These are phyloP conservation scores for Cercophora sp. DNA, from an alignment of 495 filamentous ascomycete species.

Conservation along the genomic window DNA sequence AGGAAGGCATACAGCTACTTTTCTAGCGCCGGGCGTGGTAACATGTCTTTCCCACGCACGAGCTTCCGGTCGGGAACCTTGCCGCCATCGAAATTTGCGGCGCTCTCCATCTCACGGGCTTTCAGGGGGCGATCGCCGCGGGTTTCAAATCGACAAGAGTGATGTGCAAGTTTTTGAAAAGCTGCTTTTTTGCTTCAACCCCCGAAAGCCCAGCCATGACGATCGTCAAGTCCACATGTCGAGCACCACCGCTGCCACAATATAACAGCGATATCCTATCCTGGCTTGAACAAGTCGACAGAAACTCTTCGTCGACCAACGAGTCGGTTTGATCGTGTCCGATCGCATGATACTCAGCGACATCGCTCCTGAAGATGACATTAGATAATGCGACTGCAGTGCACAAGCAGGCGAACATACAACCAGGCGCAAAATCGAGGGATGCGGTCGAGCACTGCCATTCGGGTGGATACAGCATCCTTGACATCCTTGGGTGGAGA, in stretches of 20 bases:
- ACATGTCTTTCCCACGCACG: conserved; percentile 11
- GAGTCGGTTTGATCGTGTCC: conserved; percentile 25
- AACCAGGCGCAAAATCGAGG: conserved; percentile 21
- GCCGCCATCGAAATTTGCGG: no score
- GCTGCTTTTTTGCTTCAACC: conserved; percentile 6
- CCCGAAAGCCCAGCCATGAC: neutral
- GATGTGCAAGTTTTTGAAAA: conserved; percentile 24
- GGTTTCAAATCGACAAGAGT: conserved; percentile 31
- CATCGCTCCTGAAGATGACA: conserved; percentile 11
- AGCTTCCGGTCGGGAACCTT: no score
- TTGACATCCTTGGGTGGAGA: neutral
- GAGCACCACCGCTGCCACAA: conserved; percentile 31
- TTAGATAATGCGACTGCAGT: neutral
- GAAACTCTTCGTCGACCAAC: conserved; percentile 20
- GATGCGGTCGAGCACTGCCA: conserved; percentile 20
- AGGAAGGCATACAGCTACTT: conserved; percentile 31
- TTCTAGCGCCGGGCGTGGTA: conserved; percentile 23
- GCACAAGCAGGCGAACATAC: conserved; percentile 12
- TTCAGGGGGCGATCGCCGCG: conserved; percentile 24
- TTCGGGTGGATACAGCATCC: neutral
- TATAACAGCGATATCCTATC: conserved; percentile 29
- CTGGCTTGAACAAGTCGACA: conserved; percentile 2
- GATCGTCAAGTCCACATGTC: conserved; percentile 30
- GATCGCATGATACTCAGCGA: conserved; percentile 20
- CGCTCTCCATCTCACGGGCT: no score